phyloP scores from a whole-genome alignment of 139 green algal species.

The Closterium sp. region DNA sequence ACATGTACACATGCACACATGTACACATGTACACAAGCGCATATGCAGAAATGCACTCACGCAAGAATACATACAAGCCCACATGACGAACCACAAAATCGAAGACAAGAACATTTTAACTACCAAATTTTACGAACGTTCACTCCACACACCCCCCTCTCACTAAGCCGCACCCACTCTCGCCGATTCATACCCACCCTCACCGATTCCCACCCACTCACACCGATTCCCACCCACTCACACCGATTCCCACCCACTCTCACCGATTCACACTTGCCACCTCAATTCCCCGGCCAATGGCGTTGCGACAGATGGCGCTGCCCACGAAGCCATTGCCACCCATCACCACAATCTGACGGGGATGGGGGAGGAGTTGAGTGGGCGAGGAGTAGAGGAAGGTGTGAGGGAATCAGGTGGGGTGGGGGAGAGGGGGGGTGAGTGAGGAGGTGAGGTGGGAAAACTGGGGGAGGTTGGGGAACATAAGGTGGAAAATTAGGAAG shows the following conservation, averaged over 20 bases:
- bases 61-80: background rate
- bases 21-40: too few relatives aligned
- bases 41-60: background rate
- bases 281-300: conserved; percentile 10
- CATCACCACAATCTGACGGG: conserved; percentile 34
- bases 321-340: conserved; percentile 48
- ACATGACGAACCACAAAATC: too few relatives aligned
- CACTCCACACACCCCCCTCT: too few relatives aligned
- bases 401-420: background rate
- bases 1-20: too few relatives aligned
- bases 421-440: background rate
- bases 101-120: too few relatives aligned
- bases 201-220: conserved; percentile 40
- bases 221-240: too few relatives aligned
- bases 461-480: too few relatives aligned
- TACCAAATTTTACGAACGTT: too few relatives aligned
- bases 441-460: too few relatives aligned
- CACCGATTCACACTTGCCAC: conserved; percentile 42
- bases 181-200: background rate
- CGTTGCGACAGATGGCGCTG: conserved; percentile 25
- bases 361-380: background rate
- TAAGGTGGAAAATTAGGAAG: too few relatives aligned
- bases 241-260: background rate
- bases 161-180: too few relatives aligned
- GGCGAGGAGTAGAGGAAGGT: background rate